A percentile compares a stretch with the other conserved stretches of the same genome.
These are phyloP conservation scores for Haberlea rhodopensis DNA, from an alignment of 257 asterid genomes.

Conservation along the genomic window DNA sequence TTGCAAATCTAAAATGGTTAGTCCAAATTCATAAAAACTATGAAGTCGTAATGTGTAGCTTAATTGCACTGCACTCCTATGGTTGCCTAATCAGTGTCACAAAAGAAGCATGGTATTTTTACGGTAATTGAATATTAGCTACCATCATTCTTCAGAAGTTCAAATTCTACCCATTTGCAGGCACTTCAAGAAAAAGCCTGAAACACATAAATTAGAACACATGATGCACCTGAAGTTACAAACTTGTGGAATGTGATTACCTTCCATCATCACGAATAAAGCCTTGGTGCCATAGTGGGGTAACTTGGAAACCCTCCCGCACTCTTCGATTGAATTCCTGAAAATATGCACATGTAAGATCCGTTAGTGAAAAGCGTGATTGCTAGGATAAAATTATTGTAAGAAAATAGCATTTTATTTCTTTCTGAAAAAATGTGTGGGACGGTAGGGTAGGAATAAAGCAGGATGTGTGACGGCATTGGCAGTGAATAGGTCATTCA, in stretches of 20 bases:
- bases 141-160: neutral
- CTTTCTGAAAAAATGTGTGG: neutral
- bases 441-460: constrained; percentile 4
- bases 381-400: neutral
- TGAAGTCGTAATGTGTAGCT: neutral
- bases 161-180: too few relatives aligned
- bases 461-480: neutral
- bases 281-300: constrained; percentile 97
- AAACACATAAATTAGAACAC: too few relatives aligned
- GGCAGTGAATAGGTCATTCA: neutral
- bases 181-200: too few relatives aligned
- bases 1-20: neutral
- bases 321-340: constrained; percentile 83
- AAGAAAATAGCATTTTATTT: constrained; percentile 11
- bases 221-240: constrained; percentile 14
- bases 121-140: too few relatives aligned
- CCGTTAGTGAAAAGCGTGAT: constrained; percentile 7
- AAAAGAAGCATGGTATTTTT: too few relatives aligned
- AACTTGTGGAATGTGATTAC: constrained; percentile 33
- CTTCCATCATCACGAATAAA: constrained; percentile 81
- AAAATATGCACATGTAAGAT: constrained; percentile 27
- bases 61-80: neutral
- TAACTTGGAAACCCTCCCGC: constrained; percentile 86
- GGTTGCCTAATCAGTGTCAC: neutral
- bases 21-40: neutral